phyloP scores from a whole-genome alignment of 768 basidiomycete species.

The Albatrellus ellisii region DNA sequence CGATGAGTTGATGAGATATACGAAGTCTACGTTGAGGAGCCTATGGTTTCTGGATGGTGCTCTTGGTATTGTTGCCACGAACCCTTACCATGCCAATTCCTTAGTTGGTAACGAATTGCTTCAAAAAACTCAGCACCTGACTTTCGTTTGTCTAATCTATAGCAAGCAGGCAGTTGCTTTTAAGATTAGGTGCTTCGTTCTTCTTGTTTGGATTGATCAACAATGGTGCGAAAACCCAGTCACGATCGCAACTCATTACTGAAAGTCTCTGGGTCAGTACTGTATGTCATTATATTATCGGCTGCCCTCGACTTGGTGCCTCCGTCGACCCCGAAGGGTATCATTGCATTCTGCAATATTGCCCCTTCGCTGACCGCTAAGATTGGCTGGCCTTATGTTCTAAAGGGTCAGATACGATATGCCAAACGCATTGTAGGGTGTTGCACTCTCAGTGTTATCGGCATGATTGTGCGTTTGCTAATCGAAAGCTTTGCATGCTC shows the following conservation, averaged over 20 bases:
- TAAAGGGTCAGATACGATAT: constrained; percentile 81
- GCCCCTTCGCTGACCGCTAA: constrained; percentile 79
- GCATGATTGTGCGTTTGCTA: constrained; percentile 67
- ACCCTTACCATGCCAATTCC: too few species aligned
- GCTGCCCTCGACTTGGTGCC: constrained; percentile 93
- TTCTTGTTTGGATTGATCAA: constrained; percentile 89
- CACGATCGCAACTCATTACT: background rate
- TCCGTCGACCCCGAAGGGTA: constrained; percentile 83
- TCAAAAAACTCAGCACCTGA: too few species aligned
- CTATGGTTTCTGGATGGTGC: too few species aligned
- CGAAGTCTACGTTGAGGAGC: too few species aligned
- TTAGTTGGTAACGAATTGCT: too few species aligned
- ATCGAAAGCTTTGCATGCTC: background rate
- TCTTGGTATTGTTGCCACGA: too few species aligned
- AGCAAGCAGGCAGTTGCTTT: constrained; percentile 14
- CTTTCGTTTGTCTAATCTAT: too few species aligned
- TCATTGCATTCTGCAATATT: constrained; percentile 94
- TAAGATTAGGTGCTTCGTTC: constrained; percentile 49
- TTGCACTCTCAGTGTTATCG: constrained; percentile 56
- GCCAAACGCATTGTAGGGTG: constrained; percentile 62
- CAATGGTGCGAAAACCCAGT: constrained; percentile 43
- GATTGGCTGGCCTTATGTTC: constrained; percentile 83
- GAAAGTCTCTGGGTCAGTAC: constrained; percentile 32
- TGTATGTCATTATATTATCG: constrained; percentile 94
- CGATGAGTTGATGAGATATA: too few species aligned